Base-by-base conservation (phyloP, 1,139 yeast genomes). In the Geotrichum histeridarum region DNA sequence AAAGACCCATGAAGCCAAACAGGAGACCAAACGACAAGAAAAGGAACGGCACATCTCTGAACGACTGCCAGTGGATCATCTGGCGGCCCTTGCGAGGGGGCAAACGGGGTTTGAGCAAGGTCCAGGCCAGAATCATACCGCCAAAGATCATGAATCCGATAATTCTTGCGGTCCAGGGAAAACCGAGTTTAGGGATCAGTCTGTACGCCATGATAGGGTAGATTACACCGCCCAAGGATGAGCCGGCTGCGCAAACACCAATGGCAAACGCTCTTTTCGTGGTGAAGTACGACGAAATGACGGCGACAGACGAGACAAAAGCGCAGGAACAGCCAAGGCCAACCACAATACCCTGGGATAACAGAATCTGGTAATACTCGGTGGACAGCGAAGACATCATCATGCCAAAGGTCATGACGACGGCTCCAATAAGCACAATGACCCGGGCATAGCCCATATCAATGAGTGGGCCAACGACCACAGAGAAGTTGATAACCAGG, bases 381-480 rank as follows among this genome's bases (percentile, higher is more conserved):
- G 70, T 71, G 60, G 82, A 73, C 53, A 77, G 73, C 4, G 83
- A 83, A 7, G 82, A 73, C 47, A 78, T 74, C 63, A 83, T 68
- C 53, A 83, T 66, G 0, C 86, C 86, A 18, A 72, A 73, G 27
- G 61, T 35, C 8, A 47, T 17, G 42, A 71, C 64, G 45, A 73
- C 64, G 2, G 83, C 75, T 0, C 90, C 90, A 49, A 71, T 71
- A 32, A 70, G 64, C 17, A 68, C 55, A 47, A 68, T 56, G 3
- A 49, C 44, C 45, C 62, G 61, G 49, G 64, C 59, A 53, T 64
- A 66, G n/a, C 71, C 73, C 32, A 59, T 59, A 61, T 84, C 91
- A 63, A 83, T 80, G 11, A 83, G 60, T 1, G 82, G 80, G 0
- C 91, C 93, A 50, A 78, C 75, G 37, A 82, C 64, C n/a, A 83